phyloP scores from a whole-genome alignment of 2,329 filamentous ascomycete species.

The Truncatella angustata region DNA sequence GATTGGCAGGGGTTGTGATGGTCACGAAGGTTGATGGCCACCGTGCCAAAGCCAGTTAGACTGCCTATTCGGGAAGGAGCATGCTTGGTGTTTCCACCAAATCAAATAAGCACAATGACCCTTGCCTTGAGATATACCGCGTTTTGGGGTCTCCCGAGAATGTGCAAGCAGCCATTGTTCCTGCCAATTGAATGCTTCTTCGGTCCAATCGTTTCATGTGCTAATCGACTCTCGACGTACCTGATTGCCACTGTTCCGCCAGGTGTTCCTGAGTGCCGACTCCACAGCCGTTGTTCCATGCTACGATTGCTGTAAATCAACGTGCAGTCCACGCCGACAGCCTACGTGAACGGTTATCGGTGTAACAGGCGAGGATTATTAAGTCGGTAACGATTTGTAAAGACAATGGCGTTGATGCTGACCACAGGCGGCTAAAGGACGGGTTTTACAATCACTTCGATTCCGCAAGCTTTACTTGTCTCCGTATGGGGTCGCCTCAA shows the following conservation, averaged over 20 bases:
- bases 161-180: neutral
- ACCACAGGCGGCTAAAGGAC: neutral
- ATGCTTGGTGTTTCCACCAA: neutral
- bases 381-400: too few relatives aligned
- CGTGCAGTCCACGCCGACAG: neutral
- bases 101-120: neutral
- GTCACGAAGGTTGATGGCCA: neutral
- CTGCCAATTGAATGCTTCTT: neutral
- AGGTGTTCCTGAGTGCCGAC: neutral
- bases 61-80: slow-evolving; percentile 1
- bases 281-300: neutral
- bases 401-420: neutral
- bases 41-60: neutral
- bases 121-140: too few relatives aligned
- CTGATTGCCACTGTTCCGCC: neutral
- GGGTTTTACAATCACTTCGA: neutral
- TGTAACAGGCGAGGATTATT: neutral
- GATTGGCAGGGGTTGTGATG: neutral
- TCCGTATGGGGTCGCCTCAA: too few relatives aligned
- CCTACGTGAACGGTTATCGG: neutral
- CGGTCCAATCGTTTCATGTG: neutral
- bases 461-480: too few relatives aligned
- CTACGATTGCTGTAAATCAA: neutral
- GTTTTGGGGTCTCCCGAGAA: neutral
- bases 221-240: neutral